Conservation (phyloP, 345 rosid species). For the Erucastrum elatum region DNA sequence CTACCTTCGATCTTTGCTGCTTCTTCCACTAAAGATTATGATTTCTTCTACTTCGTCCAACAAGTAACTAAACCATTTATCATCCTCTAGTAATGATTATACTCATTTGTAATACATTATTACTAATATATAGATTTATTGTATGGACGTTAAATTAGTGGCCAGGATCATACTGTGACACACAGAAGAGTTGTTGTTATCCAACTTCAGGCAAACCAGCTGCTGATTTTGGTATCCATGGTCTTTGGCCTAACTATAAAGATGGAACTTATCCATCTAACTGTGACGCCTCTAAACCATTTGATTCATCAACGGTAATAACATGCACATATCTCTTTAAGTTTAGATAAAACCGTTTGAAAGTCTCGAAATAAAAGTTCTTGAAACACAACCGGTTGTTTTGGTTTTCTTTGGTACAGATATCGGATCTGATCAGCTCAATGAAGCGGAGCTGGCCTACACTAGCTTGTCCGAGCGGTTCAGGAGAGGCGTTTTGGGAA, state of each 20-base stretch:
- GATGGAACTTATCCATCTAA: slow-evolving; percentile 82
- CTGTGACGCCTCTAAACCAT: slow-evolving; percentile 61
- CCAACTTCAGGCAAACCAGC: slow-evolving; percentile 87
- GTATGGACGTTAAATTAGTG: slow-evolving; percentile 46
- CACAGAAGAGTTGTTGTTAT: slow-evolving; percentile 66
- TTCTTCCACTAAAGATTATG: slow-evolving; percentile 64
- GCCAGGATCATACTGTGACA: slow-evolving; percentile 95
- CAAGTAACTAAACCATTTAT: slow-evolving; percentile 49
- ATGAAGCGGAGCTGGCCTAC: slow-evolving; percentile 82
- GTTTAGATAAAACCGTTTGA: neutral
- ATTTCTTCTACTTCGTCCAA: slow-evolving; percentile 96
- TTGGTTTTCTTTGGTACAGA: slow-evolving; percentile 38
- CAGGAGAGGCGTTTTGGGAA: slow-evolving; percentile 66
- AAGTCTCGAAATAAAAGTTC: neutral
- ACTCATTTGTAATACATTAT: neutral
- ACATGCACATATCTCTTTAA: neutral
- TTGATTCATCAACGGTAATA: slow-evolving; percentile 54
- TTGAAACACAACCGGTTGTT: slow-evolving; percentile 2
- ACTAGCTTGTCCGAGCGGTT: slow-evolving; percentile 72
- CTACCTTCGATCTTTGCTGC: slow-evolving; percentile 36
- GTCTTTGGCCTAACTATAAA: slow-evolving; percentile 88
- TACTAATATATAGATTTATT: neutral
- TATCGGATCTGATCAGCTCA: slow-evolving; percentile 53
- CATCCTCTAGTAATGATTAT: neutral
- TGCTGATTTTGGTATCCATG: slow-evolving; percentile 90